Percentiles rank a stretch among this genome's conserved stretches.
Evolutionary conservation across 768 basidiomycete genomes (phyloP).

Genomic region (Clathrus columnatus): DNA sequence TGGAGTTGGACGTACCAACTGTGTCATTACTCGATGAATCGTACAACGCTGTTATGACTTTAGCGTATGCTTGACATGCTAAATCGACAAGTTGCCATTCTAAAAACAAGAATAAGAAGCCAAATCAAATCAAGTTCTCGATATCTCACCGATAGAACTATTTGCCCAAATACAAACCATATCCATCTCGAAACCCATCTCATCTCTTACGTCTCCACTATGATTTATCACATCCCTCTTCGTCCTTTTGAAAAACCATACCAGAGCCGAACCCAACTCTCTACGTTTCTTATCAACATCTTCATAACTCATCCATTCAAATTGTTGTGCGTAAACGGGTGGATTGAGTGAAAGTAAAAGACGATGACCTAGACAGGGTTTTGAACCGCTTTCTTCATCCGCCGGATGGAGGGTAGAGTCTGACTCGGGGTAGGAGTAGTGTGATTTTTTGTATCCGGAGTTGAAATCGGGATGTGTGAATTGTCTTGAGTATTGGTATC

Average conservation of each 20-base stretch:
- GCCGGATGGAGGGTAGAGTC: not conserved
- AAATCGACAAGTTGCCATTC: not conserved
- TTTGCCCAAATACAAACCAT: not conserved
- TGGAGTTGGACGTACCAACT: not conserved
- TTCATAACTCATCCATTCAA: not conserved
- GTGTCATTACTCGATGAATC: not conserved
- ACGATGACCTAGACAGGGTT: not conserved
- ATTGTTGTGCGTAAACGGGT: not conserved
- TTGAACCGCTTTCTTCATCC: not conserved
- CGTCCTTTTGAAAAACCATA: not conserved
- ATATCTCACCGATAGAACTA: not conserved
- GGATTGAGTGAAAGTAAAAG: not conserved
- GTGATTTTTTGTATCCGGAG: not conserved
- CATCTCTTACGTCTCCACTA: not conserved
- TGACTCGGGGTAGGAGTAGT: too few relatives aligned
- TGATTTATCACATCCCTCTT: not conserved
- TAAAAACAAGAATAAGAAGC: not conserved
- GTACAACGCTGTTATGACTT: not conserved
- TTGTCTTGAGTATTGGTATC: not conserved
- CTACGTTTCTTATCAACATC: not conserved
- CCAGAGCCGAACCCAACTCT: not conserved
- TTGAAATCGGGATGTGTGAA: not conserved
- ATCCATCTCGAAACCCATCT: not conserved
- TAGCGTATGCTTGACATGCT: not conserved
- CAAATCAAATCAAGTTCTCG: not conserved